phyloP scores from a whole-genome alignment of 495 filamentous ascomycete genomes.

The Xylaria venustula region DNA sequence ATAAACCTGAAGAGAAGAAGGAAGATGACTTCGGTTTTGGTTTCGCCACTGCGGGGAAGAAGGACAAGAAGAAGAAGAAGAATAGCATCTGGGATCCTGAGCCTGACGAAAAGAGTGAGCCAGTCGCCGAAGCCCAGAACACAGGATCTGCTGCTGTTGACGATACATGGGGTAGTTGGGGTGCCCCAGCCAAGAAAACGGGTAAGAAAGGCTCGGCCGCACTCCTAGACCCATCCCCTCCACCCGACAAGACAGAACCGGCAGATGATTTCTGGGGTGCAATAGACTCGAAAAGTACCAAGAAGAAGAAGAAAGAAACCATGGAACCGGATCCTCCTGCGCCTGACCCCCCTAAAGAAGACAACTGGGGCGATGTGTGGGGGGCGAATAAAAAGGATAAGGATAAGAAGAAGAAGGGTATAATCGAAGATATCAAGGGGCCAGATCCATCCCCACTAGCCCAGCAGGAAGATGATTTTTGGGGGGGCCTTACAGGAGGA shows the following conservation, averaged over 20 bases:
- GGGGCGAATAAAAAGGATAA: slow-evolving; percentile 23
- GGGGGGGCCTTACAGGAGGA: slow-evolving; percentile 23
- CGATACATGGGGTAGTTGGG: slow-evolving; percentile 33
- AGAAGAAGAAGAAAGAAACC: slow-evolving; percentile 22
- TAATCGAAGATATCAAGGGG: slow-evolving; percentile 14
- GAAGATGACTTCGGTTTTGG: slow-evolving; percentile 34
- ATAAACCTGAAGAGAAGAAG: slow-evolving; percentile 28
- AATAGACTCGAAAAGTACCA: slow-evolving; percentile 25
- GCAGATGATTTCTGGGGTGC: slow-evolving; percentile 18
- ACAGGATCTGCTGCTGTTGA: slow-evolving; percentile 16
- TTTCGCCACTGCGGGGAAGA: slow-evolving; percentile 26
- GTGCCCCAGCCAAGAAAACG: slow-evolving; percentile 34
- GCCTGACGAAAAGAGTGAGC: slow-evolving; percentile 28
- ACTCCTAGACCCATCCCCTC: slow-evolving; percentile 9
- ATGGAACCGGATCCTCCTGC: slow-evolving; percentile 15
- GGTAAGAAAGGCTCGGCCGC: slow-evolving; percentile 34
- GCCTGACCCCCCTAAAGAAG: slow-evolving; percentile 12
- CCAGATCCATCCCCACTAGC: slow-evolving; percentile 21
- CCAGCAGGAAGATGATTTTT: slow-evolving; percentile 17
- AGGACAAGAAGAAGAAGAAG: slow-evolving; percentile 43
- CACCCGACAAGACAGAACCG: slow-evolving; percentile 6
- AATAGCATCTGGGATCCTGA: slow-evolving; percentile 26
- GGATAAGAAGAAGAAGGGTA: slow-evolving; percentile 36
- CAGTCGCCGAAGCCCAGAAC: slow-evolving; percentile 17
- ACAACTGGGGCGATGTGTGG: slow-evolving; percentile 15